Evolutionary conservation across 108 stramenopile genomes (phyloP).

Genomic region (Halocafeteria seosinensis): DNA sequence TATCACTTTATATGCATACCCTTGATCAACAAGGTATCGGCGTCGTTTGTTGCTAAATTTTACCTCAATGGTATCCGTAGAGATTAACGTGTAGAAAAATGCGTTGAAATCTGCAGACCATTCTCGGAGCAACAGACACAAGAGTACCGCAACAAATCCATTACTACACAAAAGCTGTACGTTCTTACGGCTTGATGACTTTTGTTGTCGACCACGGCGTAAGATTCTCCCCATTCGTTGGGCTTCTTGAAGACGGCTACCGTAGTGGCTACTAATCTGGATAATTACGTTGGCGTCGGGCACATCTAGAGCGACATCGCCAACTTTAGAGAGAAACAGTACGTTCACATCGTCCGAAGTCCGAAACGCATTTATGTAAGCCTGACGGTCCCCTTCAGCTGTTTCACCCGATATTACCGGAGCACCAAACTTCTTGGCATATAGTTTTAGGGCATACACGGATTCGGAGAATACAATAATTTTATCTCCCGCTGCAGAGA

Average conservation of each 20-base stretch:
- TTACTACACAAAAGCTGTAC: too few species aligned
- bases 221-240: constrained; percentile 94
- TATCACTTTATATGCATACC: constrained; percentile 98
- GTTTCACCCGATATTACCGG: constrained; percentile 87
- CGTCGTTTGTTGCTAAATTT: constrained; percentile 87
- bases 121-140: too few species aligned
- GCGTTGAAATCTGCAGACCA: constrained; percentile 89
- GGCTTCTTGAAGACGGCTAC: constrained; percentile 91
- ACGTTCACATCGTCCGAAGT: constrained; percentile 61
- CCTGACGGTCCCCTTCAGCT: constrained; percentile 71
- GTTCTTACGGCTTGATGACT: background rate
- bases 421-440: constrained; percentile 58
- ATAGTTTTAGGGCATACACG: constrained; percentile 68
- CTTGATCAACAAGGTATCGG: constrained; percentile 95
- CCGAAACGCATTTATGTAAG: constrained; percentile 69
- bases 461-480: constrained; percentile 91
- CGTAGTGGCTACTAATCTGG: constrained; percentile 92
- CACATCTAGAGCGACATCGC: constrained; percentile 92
- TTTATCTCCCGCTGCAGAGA: constrained; percentile 51
- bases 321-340: constrained; percentile 82
- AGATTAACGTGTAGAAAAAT: constrained; percentile 95
- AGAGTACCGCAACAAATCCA: too few species aligned
- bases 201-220: constrained; percentile 52
- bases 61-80: constrained; percentile 93
- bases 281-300: constrained; percentile 99